Base-by-base conservation (phyloP, 2,329 filamentous ascomycete genomes). In the Phyllosticta ampelicida region DNA sequence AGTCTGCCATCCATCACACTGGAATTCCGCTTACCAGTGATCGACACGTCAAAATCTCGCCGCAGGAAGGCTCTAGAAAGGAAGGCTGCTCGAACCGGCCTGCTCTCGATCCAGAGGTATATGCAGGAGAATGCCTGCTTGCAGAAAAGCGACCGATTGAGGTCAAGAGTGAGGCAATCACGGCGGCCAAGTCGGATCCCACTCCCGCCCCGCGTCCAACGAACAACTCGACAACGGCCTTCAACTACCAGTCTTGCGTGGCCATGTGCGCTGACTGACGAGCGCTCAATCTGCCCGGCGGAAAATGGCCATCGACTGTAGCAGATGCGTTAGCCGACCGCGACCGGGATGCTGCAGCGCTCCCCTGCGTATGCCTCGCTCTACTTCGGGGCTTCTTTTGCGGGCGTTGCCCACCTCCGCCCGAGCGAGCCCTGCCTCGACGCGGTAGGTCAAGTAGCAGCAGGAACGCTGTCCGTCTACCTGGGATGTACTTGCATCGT, bases 131-230 rank as follows among this genome's bases (percentile, higher is more conserved):
- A 44, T 44, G 36, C 36, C n/a, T 6, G 1, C 23, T n/a, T 18
- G 2, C 16, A 18, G n/a, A 44, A n/a, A 44, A n/a, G 36, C 36
- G n/a, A n/a, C 36, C 36, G 36, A 16, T 51, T 36, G 23, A n/a
- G 54, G 48, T n/a, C 26, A 51, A 56, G 26, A 28, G 26, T 51
- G 26, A 56, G 48, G 54, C 54, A 28, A 51, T 51, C 54, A 26
- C 23, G 5, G 51, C 5, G n/a, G 16, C 48, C 48, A 29, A 20
- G 19, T 44, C 26, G 54, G 54, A 55, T 49, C 54, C 26, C 20
- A 29, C 48, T 48, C 21, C 54, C 54, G 48, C 28, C 36, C 54
- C 54, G 48, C 54, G 48, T 23, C 54, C 54, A 56, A 56, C 48
- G 48, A 56, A 18, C 54, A 44, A 44, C 3, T 44, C 3, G 13